Evolutionary conservation across 352 stramenopile genomes (phyloP).

Genomic region (Globisporangium acanthophoron): DNA sequence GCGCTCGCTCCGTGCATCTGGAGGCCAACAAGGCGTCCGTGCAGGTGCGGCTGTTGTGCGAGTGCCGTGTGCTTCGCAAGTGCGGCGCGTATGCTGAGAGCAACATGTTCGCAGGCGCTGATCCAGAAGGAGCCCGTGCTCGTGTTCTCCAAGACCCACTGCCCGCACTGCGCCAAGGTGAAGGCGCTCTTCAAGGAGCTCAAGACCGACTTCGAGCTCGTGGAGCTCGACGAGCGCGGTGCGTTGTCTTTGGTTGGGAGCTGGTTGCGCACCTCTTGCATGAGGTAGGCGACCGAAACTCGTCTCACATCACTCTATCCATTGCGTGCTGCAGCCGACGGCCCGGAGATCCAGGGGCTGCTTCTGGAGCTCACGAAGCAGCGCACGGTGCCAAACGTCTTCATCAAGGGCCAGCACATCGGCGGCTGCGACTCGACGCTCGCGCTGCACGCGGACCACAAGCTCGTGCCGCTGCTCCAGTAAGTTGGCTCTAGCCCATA

Average conservation of each 20-base stretch:
- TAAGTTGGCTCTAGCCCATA: conserved; percentile 10
- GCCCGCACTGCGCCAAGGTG: conserved; percentile 88
- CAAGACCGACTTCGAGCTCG: conserved; percentile 44
- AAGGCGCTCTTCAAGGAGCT: conserved; percentile 88
- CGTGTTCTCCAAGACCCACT: conserved; percentile 96
- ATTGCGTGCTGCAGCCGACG: conserved; percentile 47
- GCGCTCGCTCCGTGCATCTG: conserved; percentile 44
- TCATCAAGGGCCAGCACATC: conserved; percentile 95
- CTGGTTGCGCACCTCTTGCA: too few relatives aligned
- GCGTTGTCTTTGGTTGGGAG: conserved; percentile 1
- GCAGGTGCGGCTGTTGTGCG: conserved; percentile 22
- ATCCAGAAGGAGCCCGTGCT: conserved; percentile 70
- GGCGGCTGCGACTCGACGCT: conserved; percentile 89
- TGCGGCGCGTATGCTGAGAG: too few relatives aligned
- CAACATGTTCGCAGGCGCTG: conserved; percentile 25
- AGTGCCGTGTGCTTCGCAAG: too few relatives aligned
- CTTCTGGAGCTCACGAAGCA: conserved; percentile 92
- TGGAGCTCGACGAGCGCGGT: conserved; percentile 69
- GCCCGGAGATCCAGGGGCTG: conserved; percentile 86
- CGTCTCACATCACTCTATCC: too few relatives aligned
- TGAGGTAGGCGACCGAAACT: too few relatives aligned
- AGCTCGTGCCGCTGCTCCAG: conserved; percentile 54
- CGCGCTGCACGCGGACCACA: conserved; percentile 42
- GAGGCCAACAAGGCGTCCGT: conserved; percentile 58
- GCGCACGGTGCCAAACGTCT: conserved; percentile 97